Base-by-base conservation (phyloP, 768 basidiomycete genomes). In the Russula dissimulans region DNA sequence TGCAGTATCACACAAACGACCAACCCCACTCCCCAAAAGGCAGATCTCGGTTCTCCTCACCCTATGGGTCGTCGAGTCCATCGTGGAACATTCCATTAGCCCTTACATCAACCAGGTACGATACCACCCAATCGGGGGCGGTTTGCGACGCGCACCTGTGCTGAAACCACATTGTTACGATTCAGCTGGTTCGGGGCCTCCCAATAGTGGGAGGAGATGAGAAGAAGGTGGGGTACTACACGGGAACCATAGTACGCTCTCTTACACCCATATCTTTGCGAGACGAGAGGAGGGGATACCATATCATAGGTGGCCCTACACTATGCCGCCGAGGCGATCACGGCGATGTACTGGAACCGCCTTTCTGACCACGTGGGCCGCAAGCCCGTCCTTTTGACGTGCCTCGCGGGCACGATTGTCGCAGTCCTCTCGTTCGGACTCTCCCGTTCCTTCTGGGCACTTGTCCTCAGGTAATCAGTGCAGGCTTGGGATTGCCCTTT, bases 51-150 rank as follows among this genome's bases (percentile, higher is more conserved):
- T 79, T 34, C 65, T 81, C 53, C 62, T 81, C 50, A 67, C 79
- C 46, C 67, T 77, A 10, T 73, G 74, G 66, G 64, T 81, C 44
- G 72, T 75, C 22, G 80, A 81, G 67, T 79, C 80, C 17, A 73
- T 80, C 46, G 74, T 77, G 4, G 72, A 76, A 0, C 70, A 74
- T 39, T 77, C 73, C 36, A 80, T 81, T 41, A 76, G 76, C 46
- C 80, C 80, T 0, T 81, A 79, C 69, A 74, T 81, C 26, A 78
- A 79, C 60, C 76, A 80, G 68, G 78, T 76, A 41, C 15, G 69
- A 38, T 3, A 6, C 22, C 22, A 26, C 22, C 22, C 1, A 15
- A 6, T n/a, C n/a, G 9, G 62, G 12, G 14, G 7, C 6, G 7
- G 6, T 18, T 11, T 26, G 36, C 3, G 11, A 12, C 29, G 12